Percentiles rank a stretch among this genome's conserved stretches.
Conservation (phyloP, 2,329 filamentous ascomycete genomes). For the Knufia fluminis region DNA sequence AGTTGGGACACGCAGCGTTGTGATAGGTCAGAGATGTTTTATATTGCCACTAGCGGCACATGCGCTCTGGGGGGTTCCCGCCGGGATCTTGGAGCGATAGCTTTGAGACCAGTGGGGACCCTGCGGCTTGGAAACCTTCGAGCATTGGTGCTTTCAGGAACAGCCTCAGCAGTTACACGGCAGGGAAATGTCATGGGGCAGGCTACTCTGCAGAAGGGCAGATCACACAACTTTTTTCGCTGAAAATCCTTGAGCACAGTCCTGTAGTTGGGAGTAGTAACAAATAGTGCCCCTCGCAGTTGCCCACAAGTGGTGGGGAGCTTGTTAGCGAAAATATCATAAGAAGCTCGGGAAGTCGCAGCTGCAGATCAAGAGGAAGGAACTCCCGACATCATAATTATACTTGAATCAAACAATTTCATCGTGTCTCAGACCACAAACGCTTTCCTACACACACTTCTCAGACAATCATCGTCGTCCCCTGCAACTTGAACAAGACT, state of each 20-base stretch:
- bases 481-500: not conserved
- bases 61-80: not conserved
- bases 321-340: not conserved
- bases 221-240: conserved; percentile 4
- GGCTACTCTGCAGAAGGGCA: not conserved
- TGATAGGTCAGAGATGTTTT: not conserved
- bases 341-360: not conserved
- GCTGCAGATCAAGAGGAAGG: not conserved
- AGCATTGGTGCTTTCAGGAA: not conserved
- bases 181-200: not conserved
- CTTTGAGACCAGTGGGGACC: not conserved
- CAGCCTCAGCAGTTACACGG: not conserved
- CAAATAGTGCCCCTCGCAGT: conserved; percentile 5
- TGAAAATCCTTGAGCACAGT: too few relatives aligned
- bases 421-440: not conserved
- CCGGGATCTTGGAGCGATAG: not conserved
- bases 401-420: not conserved
- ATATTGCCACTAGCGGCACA: not conserved
- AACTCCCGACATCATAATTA: not conserved
- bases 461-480: conserved; percentile 18
- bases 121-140: not conserved
- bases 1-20: not conserved
- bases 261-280: too few relatives aligned
- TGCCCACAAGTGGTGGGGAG: not conserved
- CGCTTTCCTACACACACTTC: not conserved